Evolutionary conservation across 1,284 basidiomycete genomes (phyloP), one percentile per base, ranked within the genome.

Genomic region (Microbotryum violaceum): DNA sequence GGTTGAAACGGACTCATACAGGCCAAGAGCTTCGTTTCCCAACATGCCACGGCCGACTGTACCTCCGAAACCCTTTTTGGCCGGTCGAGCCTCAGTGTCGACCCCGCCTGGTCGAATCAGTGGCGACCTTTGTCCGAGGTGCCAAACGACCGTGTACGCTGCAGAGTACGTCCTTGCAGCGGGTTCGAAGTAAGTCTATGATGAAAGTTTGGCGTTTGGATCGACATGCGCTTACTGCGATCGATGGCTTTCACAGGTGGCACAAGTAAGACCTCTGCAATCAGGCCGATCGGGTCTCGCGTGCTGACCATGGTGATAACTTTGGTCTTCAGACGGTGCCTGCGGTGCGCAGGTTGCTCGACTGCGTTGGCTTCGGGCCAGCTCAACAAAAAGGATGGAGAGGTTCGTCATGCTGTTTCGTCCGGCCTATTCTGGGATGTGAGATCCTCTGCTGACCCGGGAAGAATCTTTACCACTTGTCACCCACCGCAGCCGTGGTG

Each of bases 291-390:
- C 16, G 18, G 7, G 1, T 18, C 6, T 20, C 21, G 18, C 6
- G 6, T 44, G 10, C 33, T 25, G 44, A 23, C 18, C 31, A 16
- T 23, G 5, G 16, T 20, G 2, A 4, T 8, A 21, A 4, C 21
- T 31, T 42, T 49, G 18, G 2, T 18, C 16, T 31, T 18, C 33
- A 58, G 60, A 33, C 58, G 63, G 8, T 67, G 66, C 23, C 25
- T 67, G 20, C 55, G 63, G 7, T 67, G 66, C 50, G 33, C 56
- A 3, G 44, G 47, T 3, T 65, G 66, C 29, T 60, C 54, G 42
- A 62, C 60, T 6, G 46, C 54, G 2, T 21, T 64, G 21, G 58
- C 33, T 29, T 57, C 57, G 16, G 45, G 50, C 6, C 14, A 50
- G 10, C 23, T 61, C 3, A 47, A 52, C 25, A 57, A 61, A 46